Percentiles rank a stretch among this genome's conserved stretches.
phyloP scores from a whole-genome alignment of 2,329 filamentous ascomycete genomes.

The Aspergillus sp. region DNA sequence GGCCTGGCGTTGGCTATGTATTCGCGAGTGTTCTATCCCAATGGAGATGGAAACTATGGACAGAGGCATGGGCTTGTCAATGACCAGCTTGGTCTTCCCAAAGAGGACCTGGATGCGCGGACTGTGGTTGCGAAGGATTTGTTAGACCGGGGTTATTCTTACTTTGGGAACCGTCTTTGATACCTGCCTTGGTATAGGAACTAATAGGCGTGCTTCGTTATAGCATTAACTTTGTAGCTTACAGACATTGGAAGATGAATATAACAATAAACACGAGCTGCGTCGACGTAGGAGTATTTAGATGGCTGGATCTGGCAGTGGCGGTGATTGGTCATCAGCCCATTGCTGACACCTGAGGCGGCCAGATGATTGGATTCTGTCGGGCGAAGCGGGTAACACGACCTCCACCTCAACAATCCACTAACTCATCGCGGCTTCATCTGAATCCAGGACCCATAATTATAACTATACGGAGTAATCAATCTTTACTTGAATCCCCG shows the following conservation, averaged over 20 bases:
- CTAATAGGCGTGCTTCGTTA: background rate
- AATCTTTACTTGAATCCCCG: no score
- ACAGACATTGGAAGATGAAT: no score
- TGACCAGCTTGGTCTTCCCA: conserved; percentile 53
- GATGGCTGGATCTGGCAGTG: background rate
- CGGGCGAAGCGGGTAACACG: no score
- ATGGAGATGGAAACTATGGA: conserved; percentile 44
- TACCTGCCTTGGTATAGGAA: background rate
- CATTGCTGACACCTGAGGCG: no score
- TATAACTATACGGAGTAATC: no score
- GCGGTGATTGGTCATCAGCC: no score
- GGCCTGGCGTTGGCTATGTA: conserved; percentile 57
- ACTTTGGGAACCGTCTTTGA: background rate
- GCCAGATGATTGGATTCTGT: no score
- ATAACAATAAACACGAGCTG: background rate
- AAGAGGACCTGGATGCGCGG: conserved; percentile 58
- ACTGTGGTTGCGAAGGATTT: background rate
- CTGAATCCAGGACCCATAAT: no score
- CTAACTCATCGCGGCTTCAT: no score
- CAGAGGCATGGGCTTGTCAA: conserved; percentile 46
- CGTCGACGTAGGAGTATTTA: conserved; percentile 2
- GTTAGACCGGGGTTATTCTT: background rate
- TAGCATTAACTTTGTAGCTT: background rate
- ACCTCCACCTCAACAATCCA: no score
- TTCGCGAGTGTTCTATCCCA: conserved; percentile 52